Percentiles rank a stretch among this genome's conserved stretches.
Evolutionary conservation across 2,329 filamentous ascomycete species (phyloP).

Genomic region (Pseudocercospora musae): DNA sequence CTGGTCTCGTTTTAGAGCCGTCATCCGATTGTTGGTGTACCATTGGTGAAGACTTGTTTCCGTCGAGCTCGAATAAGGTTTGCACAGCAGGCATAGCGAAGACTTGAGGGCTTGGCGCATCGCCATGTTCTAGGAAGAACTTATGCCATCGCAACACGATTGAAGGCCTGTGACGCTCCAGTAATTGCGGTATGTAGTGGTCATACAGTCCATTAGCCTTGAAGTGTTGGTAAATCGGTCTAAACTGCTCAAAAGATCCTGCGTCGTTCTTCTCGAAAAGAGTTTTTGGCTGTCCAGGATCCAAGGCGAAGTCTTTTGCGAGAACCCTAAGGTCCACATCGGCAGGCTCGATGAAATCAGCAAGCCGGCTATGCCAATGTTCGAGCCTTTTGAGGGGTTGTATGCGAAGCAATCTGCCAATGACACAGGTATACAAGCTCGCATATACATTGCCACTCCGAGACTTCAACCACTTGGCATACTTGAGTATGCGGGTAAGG

Average conservation of each 20-base stretch:
- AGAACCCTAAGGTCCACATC: slow-evolving; percentile 25
- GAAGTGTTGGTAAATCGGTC: slow-evolving; percentile 39
- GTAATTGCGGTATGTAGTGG: slow-evolving; percentile 37
- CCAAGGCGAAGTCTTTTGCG: slow-evolving; percentile 20
- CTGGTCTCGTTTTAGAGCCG: neutral
- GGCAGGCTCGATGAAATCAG: slow-evolving; percentile 35
- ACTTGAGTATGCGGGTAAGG: slow-evolving; percentile 7
- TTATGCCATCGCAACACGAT: slow-evolving; percentile 41
- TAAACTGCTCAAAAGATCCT: slow-evolving; percentile 18
- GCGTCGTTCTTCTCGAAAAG: neutral
- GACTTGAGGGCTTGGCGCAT: slow-evolving; percentile 38
- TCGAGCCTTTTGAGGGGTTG: slow-evolving; percentile 6
- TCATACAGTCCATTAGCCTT: slow-evolving; percentile 43
- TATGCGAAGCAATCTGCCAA: slow-evolving; percentile 40
- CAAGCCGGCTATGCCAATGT: slow-evolving; percentile 27
- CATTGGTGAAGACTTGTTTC: slow-evolving; percentile 24
- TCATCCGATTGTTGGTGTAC: slow-evolving; percentile 5
- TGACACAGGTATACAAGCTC: slow-evolving; percentile 44
- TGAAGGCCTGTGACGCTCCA: slow-evolving; percentile 24
- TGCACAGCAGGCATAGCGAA: slow-evolving; percentile 32
- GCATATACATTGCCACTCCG: slow-evolving; percentile 27
- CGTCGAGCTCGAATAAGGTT: slow-evolving; percentile 25
- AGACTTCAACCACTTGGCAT: slow-evolving; percentile 1
- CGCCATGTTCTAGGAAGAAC: slow-evolving; percentile 36
- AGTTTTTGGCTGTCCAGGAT: neutral